Evolutionary conservation across 2,329 filamentous ascomycete genomes (phyloP).

Genomic region (Colletotrichum aenigma): DNA sequence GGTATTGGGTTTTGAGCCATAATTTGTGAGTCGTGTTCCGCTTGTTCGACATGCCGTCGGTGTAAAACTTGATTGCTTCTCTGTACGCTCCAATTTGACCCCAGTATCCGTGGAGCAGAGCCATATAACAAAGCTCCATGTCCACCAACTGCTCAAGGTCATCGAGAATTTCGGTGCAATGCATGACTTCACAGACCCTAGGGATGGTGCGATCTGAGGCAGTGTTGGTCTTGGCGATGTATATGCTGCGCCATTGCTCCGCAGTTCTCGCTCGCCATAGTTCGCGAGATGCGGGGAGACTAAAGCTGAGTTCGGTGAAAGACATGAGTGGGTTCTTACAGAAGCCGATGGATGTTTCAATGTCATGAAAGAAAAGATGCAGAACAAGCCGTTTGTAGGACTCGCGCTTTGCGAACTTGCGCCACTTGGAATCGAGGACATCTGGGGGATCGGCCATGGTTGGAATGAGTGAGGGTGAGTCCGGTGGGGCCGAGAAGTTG

Average conservation of each 20-base stretch:
- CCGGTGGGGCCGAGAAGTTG: slow-evolving; percentile 26
- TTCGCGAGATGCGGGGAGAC: slow-evolving; percentile 25
- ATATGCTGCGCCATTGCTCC: slow-evolving; percentile 28
- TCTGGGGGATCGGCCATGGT: slow-evolving; percentile 7
- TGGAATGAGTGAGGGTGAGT: neutral
- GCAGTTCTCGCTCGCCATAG: slow-evolving; percentile 28
- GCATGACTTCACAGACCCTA: slow-evolving; percentile 13
- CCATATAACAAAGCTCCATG: slow-evolving; percentile 32
- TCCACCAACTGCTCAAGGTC: slow-evolving; percentile 26
- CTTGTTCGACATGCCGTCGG: slow-evolving; percentile 7
- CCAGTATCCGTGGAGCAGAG: slow-evolving; percentile 33
- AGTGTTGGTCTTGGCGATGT: slow-evolving; percentile 9
- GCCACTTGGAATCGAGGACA: slow-evolving; percentile 21
- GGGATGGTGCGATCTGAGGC: neutral
- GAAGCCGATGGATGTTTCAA: slow-evolving; percentile 31
- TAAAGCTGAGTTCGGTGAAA: slow-evolving; percentile 32
- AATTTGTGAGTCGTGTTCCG: slow-evolving; percentile 24
- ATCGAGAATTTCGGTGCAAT: slow-evolving; percentile 17
- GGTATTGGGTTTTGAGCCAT: slow-evolving; percentile 33
- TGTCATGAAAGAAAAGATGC: slow-evolving; percentile 31
- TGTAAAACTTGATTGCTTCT: slow-evolving; percentile 32
- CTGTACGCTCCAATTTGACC: slow-evolving; percentile 34
- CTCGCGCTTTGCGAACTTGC: slow-evolving; percentile 31
- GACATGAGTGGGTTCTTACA: slow-evolving; percentile 32
- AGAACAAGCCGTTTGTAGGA: slow-evolving; percentile 34